phyloP scores from a whole-genome alignment of 352 stramenopile genomes.

The Thalassiosira hispida region DNA sequence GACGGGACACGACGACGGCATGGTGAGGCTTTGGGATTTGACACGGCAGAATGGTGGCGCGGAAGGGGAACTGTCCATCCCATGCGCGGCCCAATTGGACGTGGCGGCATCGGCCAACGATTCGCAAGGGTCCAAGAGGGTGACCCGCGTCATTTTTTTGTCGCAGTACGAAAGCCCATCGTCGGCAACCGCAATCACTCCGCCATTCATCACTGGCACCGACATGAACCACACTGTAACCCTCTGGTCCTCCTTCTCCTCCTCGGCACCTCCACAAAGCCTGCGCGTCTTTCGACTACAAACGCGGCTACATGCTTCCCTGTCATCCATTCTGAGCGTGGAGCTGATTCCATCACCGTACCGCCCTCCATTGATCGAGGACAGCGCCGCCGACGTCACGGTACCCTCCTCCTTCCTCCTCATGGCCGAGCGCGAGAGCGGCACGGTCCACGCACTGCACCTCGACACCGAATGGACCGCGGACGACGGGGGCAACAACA shows the following conservation, averaged over 20 bases:
- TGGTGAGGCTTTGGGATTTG: slow-evolving; percentile 72
- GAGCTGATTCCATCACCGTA: slow-evolving; percentile 48
- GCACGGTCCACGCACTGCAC: slow-evolving; percentile 68
- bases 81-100: slow-evolving; percentile 20
- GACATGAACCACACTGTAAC: slow-evolving; percentile 57
- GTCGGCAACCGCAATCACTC: slow-evolving; percentile 20
- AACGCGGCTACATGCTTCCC: slow-evolving; percentile 15
- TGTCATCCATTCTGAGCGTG: slow-evolving; percentile 31
- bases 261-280: not conserved
- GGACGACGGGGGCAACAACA: not conserved
- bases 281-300: slow-evolving; percentile 60
- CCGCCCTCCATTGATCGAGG: slow-evolving; percentile 20
- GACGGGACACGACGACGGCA: slow-evolving; percentile 67
- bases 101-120: slow-evolving; percentile 22
- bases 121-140: too few species aligned
- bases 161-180: slow-evolving; percentile 51
- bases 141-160: slow-evolving; percentile 72
- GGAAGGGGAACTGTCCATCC: not conserved
- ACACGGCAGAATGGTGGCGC: not conserved
- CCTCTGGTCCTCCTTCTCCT: slow-evolving; percentile 71
- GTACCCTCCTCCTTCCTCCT: slow-evolving; percentile 73
- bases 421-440: slow-evolving; percentile 53
- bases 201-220: slow-evolving; percentile 47
- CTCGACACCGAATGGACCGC: slow-evolving; percentile 65
- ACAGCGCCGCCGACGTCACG: not conserved